phyloP scores from a whole-genome alignment of 2,329 filamentous ascomycete species.

The Ophiocordyceps camponoti-leonardi region DNA sequence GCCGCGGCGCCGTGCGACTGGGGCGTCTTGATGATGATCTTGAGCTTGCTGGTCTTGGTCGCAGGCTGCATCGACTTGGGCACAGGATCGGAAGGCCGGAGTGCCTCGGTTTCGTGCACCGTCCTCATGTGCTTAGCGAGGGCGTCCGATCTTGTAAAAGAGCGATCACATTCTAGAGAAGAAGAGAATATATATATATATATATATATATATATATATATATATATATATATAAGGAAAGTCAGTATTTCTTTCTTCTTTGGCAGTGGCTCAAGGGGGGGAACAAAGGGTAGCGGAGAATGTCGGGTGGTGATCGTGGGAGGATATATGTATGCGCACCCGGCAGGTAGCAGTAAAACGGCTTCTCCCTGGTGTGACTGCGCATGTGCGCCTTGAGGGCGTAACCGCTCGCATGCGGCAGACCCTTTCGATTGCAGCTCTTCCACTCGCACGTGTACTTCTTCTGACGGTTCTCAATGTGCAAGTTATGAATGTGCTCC shows the following conservation, averaged over 20 bases:
- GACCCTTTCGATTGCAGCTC: constrained; percentile 73
- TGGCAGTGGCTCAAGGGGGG: too few species aligned
- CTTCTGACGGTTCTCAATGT: constrained; percentile 85
- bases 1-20: constrained; percentile 37
- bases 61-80: constrained; percentile 47
- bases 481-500: constrained; percentile 76
- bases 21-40: constrained; percentile 46
- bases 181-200: too few species aligned
- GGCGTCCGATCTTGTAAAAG: constrained; percentile 89
- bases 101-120: constrained; percentile 88
- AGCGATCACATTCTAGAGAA: constrained; percentile 98
- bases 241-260: too few species aligned
- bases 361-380: constrained; percentile 94
- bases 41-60: constrained; percentile 34
- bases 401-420: constrained; percentile 88
- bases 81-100: constrained; percentile 62
- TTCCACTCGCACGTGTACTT: constrained; percentile 98
- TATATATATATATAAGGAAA: too few species aligned
- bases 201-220: too few species aligned
- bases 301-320: too few species aligned
- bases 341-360: constrained; percentile 89
- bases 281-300: too few species aligned
- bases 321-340: constrained; percentile 44
- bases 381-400: constrained; percentile 94
- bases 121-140: constrained; percentile 97